Conservation (phyloP, 2,329 filamentous ascomycete genomes). For the Aspergillus amoenus region DNA sequence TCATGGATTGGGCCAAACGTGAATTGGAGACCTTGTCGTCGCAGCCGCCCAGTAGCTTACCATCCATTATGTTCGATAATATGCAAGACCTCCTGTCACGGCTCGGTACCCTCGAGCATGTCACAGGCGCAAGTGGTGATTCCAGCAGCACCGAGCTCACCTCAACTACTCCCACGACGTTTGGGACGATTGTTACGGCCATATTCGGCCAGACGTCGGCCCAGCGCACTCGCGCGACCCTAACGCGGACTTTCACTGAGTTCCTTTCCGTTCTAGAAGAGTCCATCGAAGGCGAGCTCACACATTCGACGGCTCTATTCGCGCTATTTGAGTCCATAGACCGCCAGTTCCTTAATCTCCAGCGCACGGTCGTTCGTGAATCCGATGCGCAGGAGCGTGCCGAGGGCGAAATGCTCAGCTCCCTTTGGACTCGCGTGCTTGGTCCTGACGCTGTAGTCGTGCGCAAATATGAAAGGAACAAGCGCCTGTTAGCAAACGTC, state of each 20-base stretch:
- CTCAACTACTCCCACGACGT: constrained; percentile 56
- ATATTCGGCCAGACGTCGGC: constrained; percentile 78
- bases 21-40: constrained; percentile 72
- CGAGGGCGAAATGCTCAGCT: constrained; percentile 77
- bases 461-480: constrained; percentile 92
- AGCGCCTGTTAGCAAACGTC: constrained; percentile 72
- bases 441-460: constrained; percentile 72
- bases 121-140: constrained; percentile 29
- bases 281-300: constrained; percentile 79
- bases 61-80: constrained; percentile 74
- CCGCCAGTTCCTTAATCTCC: constrained; percentile 83
- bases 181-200: constrained; percentile 68
- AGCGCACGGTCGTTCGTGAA: constrained; percentile 81
- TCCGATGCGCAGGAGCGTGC: constrained; percentile 75
- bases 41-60: constrained; percentile 62
- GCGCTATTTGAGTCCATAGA: constrained; percentile 90
- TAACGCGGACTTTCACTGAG: constrained; percentile 85
- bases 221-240: constrained; percentile 74
- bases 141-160: constrained; percentile 23
- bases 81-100: constrained; percentile 73
- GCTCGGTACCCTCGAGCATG: constrained; percentile 41
- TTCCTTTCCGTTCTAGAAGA: constrained; percentile 87
- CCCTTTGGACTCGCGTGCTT: constrained; percentile 81
- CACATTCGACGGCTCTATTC: constrained; percentile 77
- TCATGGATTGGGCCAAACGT: constrained; percentile 93